These are phyloP conservation scores for Amoeboaphelidium protococcarum DNA, from an alignment of 371 early-diverging fungal species.

Conservation along the genomic window DNA sequence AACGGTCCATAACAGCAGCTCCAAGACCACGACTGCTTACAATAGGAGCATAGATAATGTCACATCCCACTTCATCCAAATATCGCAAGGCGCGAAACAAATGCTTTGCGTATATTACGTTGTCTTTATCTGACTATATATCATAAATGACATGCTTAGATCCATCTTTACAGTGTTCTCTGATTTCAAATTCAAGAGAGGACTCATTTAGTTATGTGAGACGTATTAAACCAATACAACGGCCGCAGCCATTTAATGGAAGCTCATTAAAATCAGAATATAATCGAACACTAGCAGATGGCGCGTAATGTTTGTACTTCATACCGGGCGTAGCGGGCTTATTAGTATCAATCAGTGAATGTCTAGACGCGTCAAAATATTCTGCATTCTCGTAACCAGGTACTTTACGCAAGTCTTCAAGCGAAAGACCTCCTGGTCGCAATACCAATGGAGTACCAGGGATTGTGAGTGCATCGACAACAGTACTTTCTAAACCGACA, in stretches of 20 bases:
- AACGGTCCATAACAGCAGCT: conserved; percentile 93
- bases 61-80: conserved; percentile 43
- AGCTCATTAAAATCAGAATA: neutral
- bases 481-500: conserved; percentile 90
- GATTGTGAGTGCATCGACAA: conserved; percentile 27
- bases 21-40: conserved; percentile 52
- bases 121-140: neutral
- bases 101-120: conserved; percentile 7
- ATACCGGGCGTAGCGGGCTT: conserved; percentile 87
- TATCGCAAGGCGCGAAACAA: conserved; percentile 57
- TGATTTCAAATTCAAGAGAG: neutral
- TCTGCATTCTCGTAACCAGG: conserved; percentile 25
- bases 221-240: neutral
- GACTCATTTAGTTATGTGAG: neutral
- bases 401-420: conserved; percentile 32
- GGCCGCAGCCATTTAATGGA: neutral
- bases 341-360: too few species aligned
- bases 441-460: conserved; percentile 51
- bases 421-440: conserved; percentile 92
- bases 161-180: neutral
- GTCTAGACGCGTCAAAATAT: conserved; percentile 39
- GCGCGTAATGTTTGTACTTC: conserved; percentile 98
- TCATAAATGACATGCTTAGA: neutral
- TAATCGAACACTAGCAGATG: conserved; percentile 15
- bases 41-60: conserved; percentile 21